Evolutionary conservation across 2,329 filamentous ascomycete genomes (phyloP).

Genomic region (Talaromyces islandicus): DNA sequence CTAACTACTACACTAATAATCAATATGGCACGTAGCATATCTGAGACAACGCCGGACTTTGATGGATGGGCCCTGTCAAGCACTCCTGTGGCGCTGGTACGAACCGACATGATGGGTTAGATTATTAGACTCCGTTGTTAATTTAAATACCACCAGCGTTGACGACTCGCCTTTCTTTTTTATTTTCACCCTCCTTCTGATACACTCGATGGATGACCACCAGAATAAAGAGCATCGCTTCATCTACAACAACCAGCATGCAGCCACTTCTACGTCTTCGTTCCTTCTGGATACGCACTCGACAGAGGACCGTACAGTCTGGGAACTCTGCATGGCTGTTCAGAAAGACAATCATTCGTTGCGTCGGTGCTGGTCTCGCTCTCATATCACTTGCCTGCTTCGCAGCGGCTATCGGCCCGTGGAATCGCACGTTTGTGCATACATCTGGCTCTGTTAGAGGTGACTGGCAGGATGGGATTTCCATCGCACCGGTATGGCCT

Average conservation of each 20-base stretch:
- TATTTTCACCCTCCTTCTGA: not conserved
- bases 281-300: constrained; percentile 6
- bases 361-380: constrained; percentile 15
- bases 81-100: not conserved
- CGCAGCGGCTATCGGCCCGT: constrained; percentile 19
- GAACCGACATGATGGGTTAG: not conserved
- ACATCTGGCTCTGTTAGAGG: constrained; percentile 17
- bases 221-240: not conserved
- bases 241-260: not conserved
- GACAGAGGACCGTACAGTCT: constrained; percentile 1
- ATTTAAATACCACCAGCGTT: not conserved
- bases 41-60: not conserved
- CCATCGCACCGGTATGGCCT: constrained; percentile 20
- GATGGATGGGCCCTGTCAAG: not conserved
- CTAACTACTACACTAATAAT: not conserved
- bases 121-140: not conserved
- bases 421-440: constrained; percentile 24
- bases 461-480: constrained; percentile 27
- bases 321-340: constrained; percentile 7
- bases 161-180: not conserved
- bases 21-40: not conserved
- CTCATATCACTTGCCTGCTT: constrained; percentile 22
- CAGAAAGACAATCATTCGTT: constrained; percentile 16
- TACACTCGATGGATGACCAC: not conserved
- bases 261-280: not conserved